Base-by-base conservation (phyloP, 2,329 filamentous ascomycete species). In the Beauveria sp. region DNA sequence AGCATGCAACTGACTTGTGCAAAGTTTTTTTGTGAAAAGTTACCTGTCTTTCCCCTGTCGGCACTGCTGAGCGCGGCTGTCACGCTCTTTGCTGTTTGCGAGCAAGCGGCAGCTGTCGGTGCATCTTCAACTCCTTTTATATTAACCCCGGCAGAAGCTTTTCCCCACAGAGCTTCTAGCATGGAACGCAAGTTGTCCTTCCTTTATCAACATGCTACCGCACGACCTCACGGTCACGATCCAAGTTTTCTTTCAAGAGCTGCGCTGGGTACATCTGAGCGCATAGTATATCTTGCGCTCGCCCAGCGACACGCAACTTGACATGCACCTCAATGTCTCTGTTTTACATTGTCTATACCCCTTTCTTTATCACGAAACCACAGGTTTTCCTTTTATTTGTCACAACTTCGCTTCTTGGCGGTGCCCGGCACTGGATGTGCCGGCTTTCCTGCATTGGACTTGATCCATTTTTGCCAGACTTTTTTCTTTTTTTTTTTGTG, bases 321-420 rank as follows among this genome's bases (percentile, higher is more conserved):
- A 57, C 46, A 57, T 61, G 40, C 58, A 54, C 38, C 40, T 54
- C 40, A 54, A 42, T 53, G 49, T 53, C 58, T 53, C 52, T 60
- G 42, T 61, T 54, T 57, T 61, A 40, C 52, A 38, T 50, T 61
- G 60, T 56, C 60, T 61, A 61, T 61, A 61, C 60, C 60, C 59
- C 26, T 52, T 61, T 56, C 53, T 43, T 61, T 52, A 61, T 24
- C 53, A 61, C 26, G 34, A 57, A 42, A 60, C 55, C 22, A 46
- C 43, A 54, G 28, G 38, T 54, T 47, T 40, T 40, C n/a, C 55
- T 61, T 61, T 50, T 26, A 28, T 46, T 46, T 57, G 45, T 56
- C 30, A 28, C 12, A 38, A n/a, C 24, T 50, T 49, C 42, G 49
- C 28, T 54, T 60, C 28, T 47, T 40, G 58, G 58, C 42, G 45